Evolutionary conservation across 805 yeast species (phyloP), one percentile per base, ranked within the genome.

Genomic region (Cyberlindnera mississippiensis): DNA sequence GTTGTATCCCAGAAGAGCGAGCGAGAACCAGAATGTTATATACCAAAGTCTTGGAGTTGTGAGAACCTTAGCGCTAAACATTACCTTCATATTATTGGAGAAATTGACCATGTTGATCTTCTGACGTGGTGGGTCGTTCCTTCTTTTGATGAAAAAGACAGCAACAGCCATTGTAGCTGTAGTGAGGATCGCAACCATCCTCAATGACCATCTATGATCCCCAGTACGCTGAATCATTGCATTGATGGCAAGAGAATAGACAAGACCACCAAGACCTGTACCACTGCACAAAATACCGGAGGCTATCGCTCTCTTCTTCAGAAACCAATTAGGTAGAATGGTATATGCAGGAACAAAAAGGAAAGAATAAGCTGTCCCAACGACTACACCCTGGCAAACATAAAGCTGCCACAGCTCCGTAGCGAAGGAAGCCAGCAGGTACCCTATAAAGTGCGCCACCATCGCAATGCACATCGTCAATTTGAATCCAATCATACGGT

Each of bases 251-350:
- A 74, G 55, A 7, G 76, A 64, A 43, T 62, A 69, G 1, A 64
- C 55, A 6, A 73, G 64, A 42, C 80, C 82, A 20, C 80, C 77
- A 3, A 73, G 54, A 35, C 81, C 81, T 1, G 78, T 73, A 7
- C 81, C 82, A 13, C 71, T 52, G 15, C 71, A 54, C 2, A 71
- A 66, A 16, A 71, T 51, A 9, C 81, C 80, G 48, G 69, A 61
- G 1, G 80, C 76, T 13, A 72, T 57, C 3, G 80, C 80, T 50
- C 90, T 68, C 44, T 65, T 79, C 49, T 75, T 80, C 33, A 75
- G 60, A 57, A 85, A 85, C 83, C 85, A 84, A 41, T 78, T 85
- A 0, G 89, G 88, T 19, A 84, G 53, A 12, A 82, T 60, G 2
- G 78, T 69, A 16, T 78, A 63, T 4, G 76, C 78, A 1, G 91